phyloP scores from a whole-genome alignment of 331 rosid species.

The Telfairia occidentalis region DNA sequence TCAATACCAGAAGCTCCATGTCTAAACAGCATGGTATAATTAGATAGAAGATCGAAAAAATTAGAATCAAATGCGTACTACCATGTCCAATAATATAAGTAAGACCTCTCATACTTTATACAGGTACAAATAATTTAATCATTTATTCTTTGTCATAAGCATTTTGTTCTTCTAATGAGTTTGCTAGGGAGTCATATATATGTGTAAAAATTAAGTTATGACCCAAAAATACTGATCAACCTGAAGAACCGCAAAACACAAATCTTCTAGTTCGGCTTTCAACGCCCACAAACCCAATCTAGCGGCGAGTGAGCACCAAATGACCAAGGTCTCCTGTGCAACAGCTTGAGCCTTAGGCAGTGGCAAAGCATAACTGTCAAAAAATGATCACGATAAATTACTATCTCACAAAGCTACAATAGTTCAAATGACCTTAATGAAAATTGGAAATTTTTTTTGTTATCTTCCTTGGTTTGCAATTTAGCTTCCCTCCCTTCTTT shows the following conservation, averaged over 20 bases:
- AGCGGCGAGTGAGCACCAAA: slow-evolving; percentile 97
- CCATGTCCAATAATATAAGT: background rate
- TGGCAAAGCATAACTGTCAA: slow-evolving; percentile 70
- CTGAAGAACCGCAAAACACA: slow-evolving; percentile 93
- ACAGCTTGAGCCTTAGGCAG: slow-evolving; percentile 84
- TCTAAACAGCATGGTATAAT: background rate
- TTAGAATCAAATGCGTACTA: background rate
- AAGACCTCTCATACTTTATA: background rate
- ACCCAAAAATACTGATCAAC: slow-evolving; percentile 25
- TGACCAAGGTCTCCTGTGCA: slow-evolving; percentile 81
- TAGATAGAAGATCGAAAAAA: background rate
- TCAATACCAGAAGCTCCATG: background rate
- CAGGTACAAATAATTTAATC: background rate
- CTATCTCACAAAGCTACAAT: slow-evolving; percentile 3
- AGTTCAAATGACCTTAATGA: background rate
- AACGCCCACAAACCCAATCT: slow-evolving; percentile 92
- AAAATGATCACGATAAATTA: slow-evolving; percentile 14
- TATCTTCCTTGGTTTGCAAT: background rate
- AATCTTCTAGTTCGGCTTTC: slow-evolving; percentile 94
- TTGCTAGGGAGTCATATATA: background rate
- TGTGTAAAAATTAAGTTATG: background rate
- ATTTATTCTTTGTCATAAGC: background rate
- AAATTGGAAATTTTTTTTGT: background rate
- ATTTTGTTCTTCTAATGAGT: background rate
- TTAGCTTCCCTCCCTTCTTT: background rate